Evolutionary conservation across 805 yeast species (phyloP).

Genomic region (Wickerhamiella slavikovae): DNA sequence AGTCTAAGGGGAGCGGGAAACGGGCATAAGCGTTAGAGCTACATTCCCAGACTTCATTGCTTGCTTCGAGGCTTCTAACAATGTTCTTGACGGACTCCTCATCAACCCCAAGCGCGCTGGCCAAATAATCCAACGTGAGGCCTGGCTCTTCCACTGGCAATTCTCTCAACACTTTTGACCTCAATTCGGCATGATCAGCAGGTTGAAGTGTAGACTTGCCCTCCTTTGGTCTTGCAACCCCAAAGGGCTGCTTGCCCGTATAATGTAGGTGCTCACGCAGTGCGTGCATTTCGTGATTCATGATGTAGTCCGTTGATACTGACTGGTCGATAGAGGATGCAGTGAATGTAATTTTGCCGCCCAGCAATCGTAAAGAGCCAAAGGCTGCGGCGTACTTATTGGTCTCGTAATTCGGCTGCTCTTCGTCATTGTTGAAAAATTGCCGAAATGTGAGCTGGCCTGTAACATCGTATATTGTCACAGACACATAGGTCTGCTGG

Average conservation of each 20-base stretch:
- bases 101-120: constrained; percentile 5
- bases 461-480: constrained; percentile 48
- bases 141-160: constrained; percentile 6
- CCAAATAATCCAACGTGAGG: constrained; percentile 4
- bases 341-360: constrained; percentile 30
- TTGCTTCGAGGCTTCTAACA: neutral
- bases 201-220: neutral
- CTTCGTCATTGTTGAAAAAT: constrained; percentile 24
- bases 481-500: constrained; percentile 14
- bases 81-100: constrained; percentile 1
- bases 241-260: constrained; percentile 9
- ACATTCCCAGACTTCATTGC: constrained; percentile 1
- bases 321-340: constrained; percentile 28
- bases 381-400: constrained; percentile 30
- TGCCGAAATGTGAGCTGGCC: constrained; percentile 33
- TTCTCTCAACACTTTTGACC: constrained; percentile 1
- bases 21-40: neutral
- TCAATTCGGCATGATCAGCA: neutral
- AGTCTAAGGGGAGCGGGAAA: neutral
- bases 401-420: constrained; percentile 18
- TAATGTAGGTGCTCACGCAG: constrained; percentile 25
- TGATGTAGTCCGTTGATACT: constrained; percentile 35
- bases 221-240: neutral
- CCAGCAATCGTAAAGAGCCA: constrained; percentile 27
- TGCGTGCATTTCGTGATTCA: constrained; percentile 42